Evolutionary conservation across 1,284 basidiomycete genomes (phyloP).

Genomic region (Earliella scabrosa): DNA sequence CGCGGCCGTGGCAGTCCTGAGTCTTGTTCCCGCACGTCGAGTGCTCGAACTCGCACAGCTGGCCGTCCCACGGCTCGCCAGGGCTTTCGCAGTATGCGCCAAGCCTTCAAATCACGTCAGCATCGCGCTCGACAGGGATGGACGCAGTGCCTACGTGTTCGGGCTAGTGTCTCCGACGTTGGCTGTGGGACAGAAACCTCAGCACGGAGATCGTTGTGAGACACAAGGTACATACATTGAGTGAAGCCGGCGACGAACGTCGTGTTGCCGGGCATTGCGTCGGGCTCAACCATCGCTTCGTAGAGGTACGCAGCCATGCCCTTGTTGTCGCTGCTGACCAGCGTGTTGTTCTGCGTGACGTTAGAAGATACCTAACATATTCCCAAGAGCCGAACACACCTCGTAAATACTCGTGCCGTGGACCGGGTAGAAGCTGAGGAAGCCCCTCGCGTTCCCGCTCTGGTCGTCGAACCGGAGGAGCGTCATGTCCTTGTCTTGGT

Average conservation of each 20-base stretch:
- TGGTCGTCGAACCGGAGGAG: conserved; percentile 66
- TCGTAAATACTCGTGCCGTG: conserved; percentile 82
- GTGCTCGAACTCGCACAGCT: conserved; percentile 64
- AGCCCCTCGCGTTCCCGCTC: conserved; percentile 60
- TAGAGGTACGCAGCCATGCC: conserved; percentile 83
- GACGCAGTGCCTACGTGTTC: conserved; percentile 60
- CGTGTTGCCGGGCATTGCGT: conserved; percentile 66
- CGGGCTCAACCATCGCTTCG: conserved; percentile 64
- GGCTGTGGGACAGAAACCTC: conserved; percentile 42
- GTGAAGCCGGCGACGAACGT: conserved; percentile 79
- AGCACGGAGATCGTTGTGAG: neutral
- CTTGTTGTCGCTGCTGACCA: conserved; percentile 80
- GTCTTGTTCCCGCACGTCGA: conserved; percentile 77
- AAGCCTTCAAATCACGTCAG: conserved; percentile 4
- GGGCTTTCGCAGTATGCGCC: conserved; percentile 81
- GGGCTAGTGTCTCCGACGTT: conserved; percentile 81
- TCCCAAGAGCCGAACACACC: conserved; percentile 40
- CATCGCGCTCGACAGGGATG: neutral
- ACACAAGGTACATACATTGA: conserved; percentile 52
- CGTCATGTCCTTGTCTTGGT: conserved; percentile 75
- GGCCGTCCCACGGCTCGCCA: conserved; percentile 67
- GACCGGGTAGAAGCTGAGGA: conserved; percentile 79
- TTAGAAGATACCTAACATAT: neutral
- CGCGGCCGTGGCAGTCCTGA: conserved; percentile 72
- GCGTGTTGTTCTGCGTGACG: conserved; percentile 67